A percentile compares a stretch with the other conserved stretches of the same genome.
phyloP scores from a whole-genome alignment of 163 green algal species.

The Volvox carteri region DNA sequence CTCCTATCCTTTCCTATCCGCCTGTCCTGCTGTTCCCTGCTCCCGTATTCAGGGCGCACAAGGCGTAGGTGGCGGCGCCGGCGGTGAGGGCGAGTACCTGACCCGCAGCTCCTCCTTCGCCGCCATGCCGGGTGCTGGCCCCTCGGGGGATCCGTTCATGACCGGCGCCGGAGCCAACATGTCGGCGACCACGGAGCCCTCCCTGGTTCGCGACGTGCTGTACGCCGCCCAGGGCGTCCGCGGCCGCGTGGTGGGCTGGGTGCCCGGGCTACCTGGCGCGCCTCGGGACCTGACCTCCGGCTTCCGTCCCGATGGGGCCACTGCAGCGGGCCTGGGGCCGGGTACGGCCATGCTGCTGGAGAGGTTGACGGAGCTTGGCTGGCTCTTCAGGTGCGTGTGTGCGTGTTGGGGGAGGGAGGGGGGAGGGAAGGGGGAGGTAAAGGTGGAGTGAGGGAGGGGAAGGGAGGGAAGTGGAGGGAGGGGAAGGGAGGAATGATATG shows the following conservation, averaged over 20 bases:
- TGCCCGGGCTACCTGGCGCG: not conserved
- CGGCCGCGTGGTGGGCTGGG: constrained; percentile 53
- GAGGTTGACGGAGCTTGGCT: constrained; percentile 84
- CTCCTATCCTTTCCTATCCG: no score
- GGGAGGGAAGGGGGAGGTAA: not conserved
- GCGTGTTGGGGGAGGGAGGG: no score
- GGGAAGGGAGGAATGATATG: not conserved
- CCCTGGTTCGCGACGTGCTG: constrained; percentile 85
- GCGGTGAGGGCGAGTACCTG: not conserved
- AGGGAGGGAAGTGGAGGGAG: not conserved
- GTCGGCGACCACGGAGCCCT: constrained; percentile 64
- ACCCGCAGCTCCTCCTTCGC: not conserved
- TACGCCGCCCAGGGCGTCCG: constrained; percentile 84
- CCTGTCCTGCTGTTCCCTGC: no score
- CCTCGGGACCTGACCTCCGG: constrained; percentile 54
- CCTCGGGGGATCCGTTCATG: not conserved
- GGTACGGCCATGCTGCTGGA: constrained; percentile 68
- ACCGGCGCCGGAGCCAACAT: not conserved
- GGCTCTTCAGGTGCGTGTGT: constrained; percentile 75
- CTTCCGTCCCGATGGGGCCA: not conserved
- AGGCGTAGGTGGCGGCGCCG: no score
- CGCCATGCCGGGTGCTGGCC: not conserved
- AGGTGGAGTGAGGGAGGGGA: not conserved
- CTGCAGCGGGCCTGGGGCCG: not conserved
- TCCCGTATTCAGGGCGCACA: no score